Conservation (phyloP, 176 grass and related monocot species). For the Triticum urartu region DNA sequence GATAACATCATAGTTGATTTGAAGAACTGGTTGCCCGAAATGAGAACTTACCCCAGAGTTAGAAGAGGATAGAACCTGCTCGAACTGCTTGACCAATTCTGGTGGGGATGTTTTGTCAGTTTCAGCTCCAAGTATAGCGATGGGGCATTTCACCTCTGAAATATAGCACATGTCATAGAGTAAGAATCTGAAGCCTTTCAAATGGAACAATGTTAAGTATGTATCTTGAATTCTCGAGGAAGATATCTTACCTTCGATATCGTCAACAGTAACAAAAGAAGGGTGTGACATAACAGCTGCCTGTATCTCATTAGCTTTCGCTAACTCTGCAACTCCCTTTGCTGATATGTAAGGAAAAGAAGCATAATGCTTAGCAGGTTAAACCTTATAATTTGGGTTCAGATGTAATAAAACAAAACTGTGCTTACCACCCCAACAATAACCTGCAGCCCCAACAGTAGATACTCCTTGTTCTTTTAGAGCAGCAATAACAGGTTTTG, state of each 20-base stretch:
- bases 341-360: constrained; percentile 31
- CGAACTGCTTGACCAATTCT: constrained; percentile 63
- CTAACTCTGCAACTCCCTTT: constrained; percentile 69
- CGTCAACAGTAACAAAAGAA: constrained; percentile 56
- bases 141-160: constrained; percentile 61
- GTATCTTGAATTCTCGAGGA: not conserved
- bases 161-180: not conserved
- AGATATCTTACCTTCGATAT: constrained; percentile 55
- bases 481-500: constrained; percentile 66
- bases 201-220: not conserved
- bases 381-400: not conserved
- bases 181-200: not conserved
- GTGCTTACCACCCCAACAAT: constrained; percentile 85
- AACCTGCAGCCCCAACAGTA: constrained; percentile 71
- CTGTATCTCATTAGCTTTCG: constrained; percentile 64
- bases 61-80: constrained; percentile 40
- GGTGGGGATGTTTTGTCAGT: constrained; percentile 54
- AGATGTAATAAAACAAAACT: not conserved
- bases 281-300: constrained; percentile 72
- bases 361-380: not conserved
- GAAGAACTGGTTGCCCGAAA: not conserved
- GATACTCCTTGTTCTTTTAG: constrained; percentile 65
- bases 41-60: constrained; percentile 50
- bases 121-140: constrained; percentile 74
- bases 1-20: not conserved